Evolutionary conservation across 139 green algal species (phyloP).

Genomic region (Choricystis sp.): DNA sequence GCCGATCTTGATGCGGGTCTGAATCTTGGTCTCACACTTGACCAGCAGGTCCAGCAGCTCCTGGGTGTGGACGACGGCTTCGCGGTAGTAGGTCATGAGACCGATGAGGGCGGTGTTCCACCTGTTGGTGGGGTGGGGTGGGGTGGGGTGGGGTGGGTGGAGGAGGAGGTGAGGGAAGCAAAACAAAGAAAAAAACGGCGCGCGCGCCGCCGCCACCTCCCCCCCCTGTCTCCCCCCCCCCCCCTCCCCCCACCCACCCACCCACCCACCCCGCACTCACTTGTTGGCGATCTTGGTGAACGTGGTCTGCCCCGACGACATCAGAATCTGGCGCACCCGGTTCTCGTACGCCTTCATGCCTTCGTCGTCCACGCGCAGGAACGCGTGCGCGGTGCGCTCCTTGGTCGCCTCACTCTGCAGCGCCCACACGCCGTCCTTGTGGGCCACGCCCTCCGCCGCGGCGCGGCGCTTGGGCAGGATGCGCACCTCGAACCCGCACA

Average conservation of each 20-base stretch:
- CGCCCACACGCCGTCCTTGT: conserved; percentile 94
- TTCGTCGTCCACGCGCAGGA: conserved; percentile 95
- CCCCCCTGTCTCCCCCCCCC: no score
- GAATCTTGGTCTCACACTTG: conserved; percentile 99
- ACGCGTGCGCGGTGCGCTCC: conserved; percentile 82
- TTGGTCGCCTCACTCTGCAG: conserved; percentile 95
- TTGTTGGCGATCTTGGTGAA: conserved; percentile 99
- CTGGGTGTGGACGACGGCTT: conserved; percentile 87
- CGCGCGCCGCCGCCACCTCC: no score
- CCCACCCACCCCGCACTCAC: no score
- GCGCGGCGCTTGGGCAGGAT: conserved; percentile 94
- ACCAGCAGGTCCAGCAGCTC: conserved; percentile 99
- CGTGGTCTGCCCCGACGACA: conserved; percentile 90
- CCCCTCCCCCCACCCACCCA: no score
- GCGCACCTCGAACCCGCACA: conserved; percentile 94
- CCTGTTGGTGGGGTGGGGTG: not conserved
- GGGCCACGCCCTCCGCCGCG: conserved; percentile 70
- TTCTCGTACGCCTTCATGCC: conserved; percentile 93
- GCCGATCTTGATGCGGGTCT: conserved; percentile 95
- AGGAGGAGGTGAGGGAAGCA: no score
- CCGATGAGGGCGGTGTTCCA: conserved; percentile 97
- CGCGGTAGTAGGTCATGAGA: conserved; percentile 93
- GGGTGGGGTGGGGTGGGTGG: not conserved
- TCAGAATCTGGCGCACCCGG: conserved; percentile 91
- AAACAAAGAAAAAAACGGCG: no score